Conservation (phyloP, 1,139 yeast genomes). For the Blastobotrys apis region DNA sequence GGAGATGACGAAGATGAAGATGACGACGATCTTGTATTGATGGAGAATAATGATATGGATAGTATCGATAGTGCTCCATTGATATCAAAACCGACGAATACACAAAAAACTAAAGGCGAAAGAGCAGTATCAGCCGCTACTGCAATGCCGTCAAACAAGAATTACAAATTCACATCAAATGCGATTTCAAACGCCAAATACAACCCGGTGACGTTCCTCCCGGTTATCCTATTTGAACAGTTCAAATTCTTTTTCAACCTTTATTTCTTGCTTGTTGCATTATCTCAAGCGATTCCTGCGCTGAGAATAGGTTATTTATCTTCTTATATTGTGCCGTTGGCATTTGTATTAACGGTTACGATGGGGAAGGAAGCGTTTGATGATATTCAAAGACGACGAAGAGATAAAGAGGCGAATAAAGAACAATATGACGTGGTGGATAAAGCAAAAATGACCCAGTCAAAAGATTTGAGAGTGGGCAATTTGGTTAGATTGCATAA, state of each 20-base stretch:
- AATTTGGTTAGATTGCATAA: constrained; percentile 79
- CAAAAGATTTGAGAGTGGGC: constrained; percentile 76
- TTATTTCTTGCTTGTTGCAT: constrained; percentile 86
- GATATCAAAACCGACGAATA: constrained; percentile 7
- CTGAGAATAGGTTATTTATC: constrained; percentile 89
- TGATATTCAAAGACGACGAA: constrained; percentile 81
- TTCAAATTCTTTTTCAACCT: constrained; percentile 94
- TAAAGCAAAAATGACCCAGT: constrained; percentile 44
- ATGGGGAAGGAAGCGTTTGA: constrained; percentile 96
- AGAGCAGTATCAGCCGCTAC: constrained; percentile 15
- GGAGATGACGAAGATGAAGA: constrained; percentile 14
- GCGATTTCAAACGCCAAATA: constrained; percentile 93
- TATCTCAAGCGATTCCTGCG: constrained; percentile 90
- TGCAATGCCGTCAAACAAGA: constrained; percentile 16
- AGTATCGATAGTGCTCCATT: constrained; percentile 17
- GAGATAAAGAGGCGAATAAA: constrained; percentile 85
- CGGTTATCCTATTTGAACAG: constrained; percentile 87
- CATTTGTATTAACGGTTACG: constrained; percentile 85
- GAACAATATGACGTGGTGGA: constrained; percentile 71
- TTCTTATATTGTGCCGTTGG: constrained; percentile 89
- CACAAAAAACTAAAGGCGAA: constrained; percentile 7
- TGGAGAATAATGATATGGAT: constrained; percentile 6
- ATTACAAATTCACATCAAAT: constrained; percentile 56
- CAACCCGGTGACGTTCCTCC: constrained; percentile 81
- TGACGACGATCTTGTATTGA: constrained; percentile 15